Evolutionary conservation across 176 grass and related monocot genomes (phyloP).

Genomic region (Carex scoparia): DNA sequence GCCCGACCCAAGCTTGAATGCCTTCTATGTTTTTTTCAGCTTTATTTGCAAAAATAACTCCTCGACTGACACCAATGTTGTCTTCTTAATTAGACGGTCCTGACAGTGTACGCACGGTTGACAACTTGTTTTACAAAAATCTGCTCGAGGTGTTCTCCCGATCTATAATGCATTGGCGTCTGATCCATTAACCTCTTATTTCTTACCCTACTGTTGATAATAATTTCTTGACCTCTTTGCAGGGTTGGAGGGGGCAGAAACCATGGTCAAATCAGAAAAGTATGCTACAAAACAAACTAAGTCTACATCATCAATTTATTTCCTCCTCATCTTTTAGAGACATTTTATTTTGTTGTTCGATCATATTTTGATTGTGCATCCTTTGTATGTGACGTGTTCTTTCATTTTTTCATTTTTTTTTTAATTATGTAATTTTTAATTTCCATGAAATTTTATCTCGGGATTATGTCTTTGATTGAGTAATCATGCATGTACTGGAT

Average conservation of each 20-base stretch:
- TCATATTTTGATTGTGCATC: background rate
- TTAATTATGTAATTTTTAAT: background rate
- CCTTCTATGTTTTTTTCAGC: background rate
- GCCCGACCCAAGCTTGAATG: slow-evolving; percentile 16
- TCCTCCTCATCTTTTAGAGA: background rate
- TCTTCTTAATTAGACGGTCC: slow-evolving; percentile 6
- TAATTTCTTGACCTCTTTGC: slow-evolving; percentile 26
- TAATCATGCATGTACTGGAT: background rate
- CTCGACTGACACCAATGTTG: background rate
- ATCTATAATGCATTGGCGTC: slow-evolving; percentile 20
- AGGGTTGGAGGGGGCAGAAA: too few species aligned
- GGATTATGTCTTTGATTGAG: background rate
- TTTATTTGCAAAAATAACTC: background rate
- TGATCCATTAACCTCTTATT: background rate
- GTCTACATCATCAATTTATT: background rate
- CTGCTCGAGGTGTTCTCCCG: slow-evolving; percentile 16
- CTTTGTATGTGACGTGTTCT: background rate
- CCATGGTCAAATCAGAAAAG: slow-evolving; percentile 27
- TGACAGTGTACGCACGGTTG: slow-evolving; percentile 19
- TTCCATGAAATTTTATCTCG: background rate
- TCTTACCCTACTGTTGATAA: slow-evolving; percentile 16
- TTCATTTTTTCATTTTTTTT: background rate
- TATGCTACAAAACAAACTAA: slow-evolving; percentile 22
- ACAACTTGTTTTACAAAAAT: slow-evolving; percentile 34
- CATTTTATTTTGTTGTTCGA: background rate